These are phyloP conservation scores for Musa troglodytarum DNA, from an alignment of 176 grass and related monocot species.

Conservation along the genomic window DNA sequence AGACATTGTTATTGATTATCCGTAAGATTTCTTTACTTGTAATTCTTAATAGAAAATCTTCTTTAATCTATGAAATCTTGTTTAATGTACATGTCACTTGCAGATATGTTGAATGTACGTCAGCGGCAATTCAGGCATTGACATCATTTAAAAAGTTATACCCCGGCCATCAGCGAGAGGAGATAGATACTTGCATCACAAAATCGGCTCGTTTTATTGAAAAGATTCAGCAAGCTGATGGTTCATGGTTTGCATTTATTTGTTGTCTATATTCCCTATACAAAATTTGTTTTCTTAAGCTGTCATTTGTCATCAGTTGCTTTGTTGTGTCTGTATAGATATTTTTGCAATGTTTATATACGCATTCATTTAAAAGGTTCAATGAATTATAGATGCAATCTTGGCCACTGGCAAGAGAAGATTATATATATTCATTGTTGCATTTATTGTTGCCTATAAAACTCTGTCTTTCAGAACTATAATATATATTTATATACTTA, in stretches of 20 bases:
- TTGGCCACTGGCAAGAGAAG: no score
- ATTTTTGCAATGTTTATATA: neutral
- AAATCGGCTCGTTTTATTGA: conserved; percentile 65
- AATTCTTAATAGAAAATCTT: neutral
- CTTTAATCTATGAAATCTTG: conserved; percentile 19
- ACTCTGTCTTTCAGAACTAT: neutral
- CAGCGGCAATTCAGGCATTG: conserved; percentile 84
- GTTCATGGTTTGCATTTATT: conserved; percentile 70
- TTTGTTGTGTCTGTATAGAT: neutral
- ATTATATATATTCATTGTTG: neutral
- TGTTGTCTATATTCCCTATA: neutral
- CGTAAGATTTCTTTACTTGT: conserved; percentile 52
- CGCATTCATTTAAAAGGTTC: neutral
- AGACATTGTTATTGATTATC: conserved; percentile 92
- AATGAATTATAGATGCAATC: neutral
- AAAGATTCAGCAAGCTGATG: conserved; percentile 56
- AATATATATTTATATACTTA: neutral
- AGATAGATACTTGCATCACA: conserved; percentile 62
- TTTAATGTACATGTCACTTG: conserved; percentile 23
- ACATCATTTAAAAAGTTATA: conserved; percentile 80
- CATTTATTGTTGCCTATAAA: neutral
- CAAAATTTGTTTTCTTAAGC: neutral
- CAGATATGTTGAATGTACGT: conserved; percentile 97
- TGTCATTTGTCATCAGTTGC: neutral
- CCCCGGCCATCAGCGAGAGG: conserved; percentile 60